phyloP scores from a whole-genome alignment of 2,329 filamentous ascomycete genomes.

The Volutella citrinella region DNA sequence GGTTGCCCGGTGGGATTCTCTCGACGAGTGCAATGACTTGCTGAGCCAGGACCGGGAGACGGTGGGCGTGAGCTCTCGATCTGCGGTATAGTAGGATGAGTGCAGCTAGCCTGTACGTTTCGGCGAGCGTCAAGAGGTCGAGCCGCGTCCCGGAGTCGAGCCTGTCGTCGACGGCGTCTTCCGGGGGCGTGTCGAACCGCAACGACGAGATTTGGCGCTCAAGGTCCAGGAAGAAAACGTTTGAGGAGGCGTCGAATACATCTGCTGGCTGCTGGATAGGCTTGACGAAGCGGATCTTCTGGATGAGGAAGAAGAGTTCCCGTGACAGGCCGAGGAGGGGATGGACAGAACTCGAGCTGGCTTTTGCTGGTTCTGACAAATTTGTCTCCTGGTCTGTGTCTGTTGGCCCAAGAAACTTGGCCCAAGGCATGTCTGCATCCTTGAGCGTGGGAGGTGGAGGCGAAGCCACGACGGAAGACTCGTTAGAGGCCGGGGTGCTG shows the following conservation, averaged over 20 bases:
- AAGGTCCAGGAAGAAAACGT: not conserved
- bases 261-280: not conserved
- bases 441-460: not conserved
- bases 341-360: not conserved
- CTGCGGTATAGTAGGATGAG: constrained; percentile 11
- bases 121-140: constrained; percentile 4
- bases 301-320: constrained; percentile 1
- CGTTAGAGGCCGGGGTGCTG: too few species aligned
- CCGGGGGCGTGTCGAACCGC: not conserved
- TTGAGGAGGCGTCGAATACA: too few species aligned
- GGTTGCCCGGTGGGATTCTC: constrained; percentile 3
- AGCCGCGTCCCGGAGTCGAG: constrained; percentile 1
- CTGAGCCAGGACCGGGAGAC: not conserved
- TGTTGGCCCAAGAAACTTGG: not conserved
- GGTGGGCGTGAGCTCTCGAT: not conserved
- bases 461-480: too few species aligned
- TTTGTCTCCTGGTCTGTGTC: not conserved
- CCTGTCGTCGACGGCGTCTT: not conserved
- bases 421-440: constrained; percentile 3
- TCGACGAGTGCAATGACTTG: constrained; percentile 4
- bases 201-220: not conserved
- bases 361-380: not conserved
- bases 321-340: constrained; percentile 5
- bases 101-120: constrained; percentile 5
- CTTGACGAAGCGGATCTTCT: constrained; percentile 1